Percentiles rank a stretch among this genome's conserved stretches.
phyloP scores from a whole-genome alignment of 164 flowering plant genomes.

The Pachysandra terminalis region DNA sequence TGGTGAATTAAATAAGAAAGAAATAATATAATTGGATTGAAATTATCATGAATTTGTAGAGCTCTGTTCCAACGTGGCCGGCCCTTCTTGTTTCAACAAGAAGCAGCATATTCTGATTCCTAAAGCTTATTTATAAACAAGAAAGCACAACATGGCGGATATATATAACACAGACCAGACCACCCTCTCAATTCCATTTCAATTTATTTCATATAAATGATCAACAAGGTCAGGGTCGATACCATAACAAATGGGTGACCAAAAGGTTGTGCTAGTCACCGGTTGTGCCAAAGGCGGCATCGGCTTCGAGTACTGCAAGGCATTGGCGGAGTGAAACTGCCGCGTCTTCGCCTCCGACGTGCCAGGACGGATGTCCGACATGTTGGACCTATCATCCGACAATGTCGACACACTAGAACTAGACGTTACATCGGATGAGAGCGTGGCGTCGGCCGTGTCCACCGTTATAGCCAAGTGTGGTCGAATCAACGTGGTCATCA shows the following conservation, averaged over 20 bases:
- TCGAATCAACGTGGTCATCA: conserved; percentile 50
- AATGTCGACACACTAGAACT: conserved; percentile 44
- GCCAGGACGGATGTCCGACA: conserved; percentile 27
- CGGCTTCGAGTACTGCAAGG: conserved; percentile 63
- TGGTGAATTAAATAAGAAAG: no score
- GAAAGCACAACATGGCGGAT: neutral
- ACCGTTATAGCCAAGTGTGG: conserved; percentile 37
- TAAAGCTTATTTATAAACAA: neutral
- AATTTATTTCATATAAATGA: no score
- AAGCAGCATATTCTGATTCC: conserved; percentile 4
- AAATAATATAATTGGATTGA: no score
- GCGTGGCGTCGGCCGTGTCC: conserved; percentile 38
- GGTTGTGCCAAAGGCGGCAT: conserved; percentile 77
- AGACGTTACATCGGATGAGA: conserved; percentile 56
- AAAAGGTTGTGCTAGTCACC: conserved; percentile 55
- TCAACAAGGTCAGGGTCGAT: neutral
- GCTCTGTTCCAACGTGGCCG: neutral
- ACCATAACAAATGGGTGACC: conserved; percentile 30
- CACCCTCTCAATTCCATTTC: no score
- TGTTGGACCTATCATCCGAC: conserved; percentile 28
- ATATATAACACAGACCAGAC: neutral
- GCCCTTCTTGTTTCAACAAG: neutral
- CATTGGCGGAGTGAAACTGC: conserved; percentile 56
- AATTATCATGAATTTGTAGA: neutral
- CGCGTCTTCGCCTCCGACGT: conserved; percentile 53